Evolutionary conservation across 106 monocot species (phyloP), one percentile per base, ranked within the genome.

Genomic region (Triglochin maritima): DNA sequence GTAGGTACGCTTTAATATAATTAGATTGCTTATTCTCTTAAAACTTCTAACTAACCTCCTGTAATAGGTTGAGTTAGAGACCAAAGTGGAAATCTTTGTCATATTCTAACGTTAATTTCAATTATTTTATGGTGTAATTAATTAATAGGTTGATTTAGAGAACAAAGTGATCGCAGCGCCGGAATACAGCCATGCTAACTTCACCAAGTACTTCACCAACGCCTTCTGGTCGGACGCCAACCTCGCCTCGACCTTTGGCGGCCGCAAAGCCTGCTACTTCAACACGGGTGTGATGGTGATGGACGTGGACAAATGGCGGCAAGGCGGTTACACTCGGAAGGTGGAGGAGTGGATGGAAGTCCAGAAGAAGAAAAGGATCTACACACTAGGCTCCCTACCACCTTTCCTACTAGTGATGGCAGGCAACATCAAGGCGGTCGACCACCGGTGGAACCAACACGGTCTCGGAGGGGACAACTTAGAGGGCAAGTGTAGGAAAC

Each of bases 121-220:
- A 45, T 45, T 3, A 64, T 47, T 48, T 48, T 49, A 64, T 48
- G 9, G 13, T 12, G 10, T 46, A 44, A 46, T 42, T 4, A 45
- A 44, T 10, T 4, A 9, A 62, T 48, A 70, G 11, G 82, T 82
- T 16, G 75, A 76, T 54, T 76, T 84, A 54, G 66, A 59, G 51
- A 50, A 17, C 58, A 66, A 54, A 63, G 54, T 52, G 49, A 72
- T 72, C 12, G 74, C 9, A 14, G 98, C 92, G 4, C 92, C 92
- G 7, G 98, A 98, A 78, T 98, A 98, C 79, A 92, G 98, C 82
- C 98, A 92, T 74, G 88, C 92, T 57, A 98, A 98, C 73, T 98
- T 98, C 78, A 89, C 84, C 70, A 98, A 89, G 77, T 98, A 98
- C 82, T 92, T 98, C 80, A 92, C 98, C 7, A 65, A 64, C 15